A percentile compares a stretch with the other conserved stretches of the same genome.
These are phyloP conservation scores for Didymella pinodella DNA, from an alignment of 2,329 filamentous ascomycete genomes.

Conservation along the genomic window DNA sequence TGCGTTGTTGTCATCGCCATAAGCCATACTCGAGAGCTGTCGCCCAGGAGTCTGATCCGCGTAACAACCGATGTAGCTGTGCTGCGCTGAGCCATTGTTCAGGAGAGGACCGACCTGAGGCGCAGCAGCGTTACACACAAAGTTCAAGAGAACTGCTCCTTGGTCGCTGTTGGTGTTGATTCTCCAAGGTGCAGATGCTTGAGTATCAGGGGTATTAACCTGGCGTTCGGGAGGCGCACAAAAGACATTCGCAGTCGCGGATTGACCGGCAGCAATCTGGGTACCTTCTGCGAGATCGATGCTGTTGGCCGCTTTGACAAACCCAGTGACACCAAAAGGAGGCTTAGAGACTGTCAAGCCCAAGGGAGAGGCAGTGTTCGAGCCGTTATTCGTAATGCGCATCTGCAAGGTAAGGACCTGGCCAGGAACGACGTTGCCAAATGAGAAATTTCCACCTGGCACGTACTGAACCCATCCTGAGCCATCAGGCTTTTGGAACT, in stretches of 20 bases:
- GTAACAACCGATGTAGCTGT: constrained; percentile 64
- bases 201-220: constrained; percentile 63
- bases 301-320: constrained; percentile 63
- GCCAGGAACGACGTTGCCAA: constrained; percentile 65
- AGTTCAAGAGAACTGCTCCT: constrained; percentile 61
- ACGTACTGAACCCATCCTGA: constrained; percentile 55
- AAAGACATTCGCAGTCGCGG: constrained; percentile 61
- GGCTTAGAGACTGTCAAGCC: constrained; percentile 67
- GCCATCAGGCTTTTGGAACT: constrained; percentile 64
- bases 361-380: constrained; percentile 9
- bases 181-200: constrained; percentile 61
- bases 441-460: constrained; percentile 59
- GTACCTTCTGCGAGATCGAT: constrained; percentile 67
- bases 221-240: constrained; percentile 66
- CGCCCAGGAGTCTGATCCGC: constrained; percentile 64
- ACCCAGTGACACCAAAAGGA: constrained; percentile 63
- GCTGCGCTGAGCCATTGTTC: constrained; percentile 56
- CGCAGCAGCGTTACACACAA: constrained; percentile 61
- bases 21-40: constrained; percentile 58
- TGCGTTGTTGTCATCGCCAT: constrained; percentile 53
- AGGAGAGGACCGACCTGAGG: constrained; percentile 62
- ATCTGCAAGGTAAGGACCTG: constrained; percentile 58
- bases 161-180: constrained; percentile 57
- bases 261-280: constrained; percentile 59
- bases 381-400: constrained; percentile 63